Evolutionary conservation across 495 filamentous ascomycete species (phyloP).

Genomic region (Neurospora hispaniola): DNA sequence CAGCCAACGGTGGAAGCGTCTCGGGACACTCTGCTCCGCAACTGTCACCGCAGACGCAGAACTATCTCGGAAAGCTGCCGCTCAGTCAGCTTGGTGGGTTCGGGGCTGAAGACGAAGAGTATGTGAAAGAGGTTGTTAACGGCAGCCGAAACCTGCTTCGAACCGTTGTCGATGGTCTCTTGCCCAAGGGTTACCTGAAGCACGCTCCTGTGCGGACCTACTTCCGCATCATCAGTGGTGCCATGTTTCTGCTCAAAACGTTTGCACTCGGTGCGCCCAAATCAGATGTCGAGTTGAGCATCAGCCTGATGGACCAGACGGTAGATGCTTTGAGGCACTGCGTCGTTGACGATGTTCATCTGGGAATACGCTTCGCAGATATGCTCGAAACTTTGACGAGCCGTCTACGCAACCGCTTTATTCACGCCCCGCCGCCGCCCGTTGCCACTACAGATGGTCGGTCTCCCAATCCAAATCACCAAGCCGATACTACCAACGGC

Average conservation of each 20-base stretch:
- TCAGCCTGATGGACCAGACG: slow-evolving; percentile 69
- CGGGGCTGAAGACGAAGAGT: slow-evolving; percentile 55
- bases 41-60: slow-evolving; percentile 47
- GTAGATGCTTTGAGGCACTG: slow-evolving; percentile 71
- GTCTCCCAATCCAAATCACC: slow-evolving; percentile 22
- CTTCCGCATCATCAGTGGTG: slow-evolving; percentile 86
- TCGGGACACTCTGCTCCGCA: slow-evolving; percentile 32
- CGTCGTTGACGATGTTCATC: slow-evolving; percentile 91
- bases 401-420: slow-evolving; percentile 62
- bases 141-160: slow-evolving; percentile 73
- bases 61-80: slow-evolving; percentile 45
- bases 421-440: slow-evolving; percentile 41
- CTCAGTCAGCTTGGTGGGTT: slow-evolving; percentile 46
- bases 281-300: slow-evolving; percentile 72
- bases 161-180: slow-evolving; percentile 72
- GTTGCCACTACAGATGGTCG: slow-evolving; percentile 24
- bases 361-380: slow-evolving; percentile 91
- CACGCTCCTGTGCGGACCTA: slow-evolving; percentile 90
- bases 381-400: slow-evolving; percentile 72
- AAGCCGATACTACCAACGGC: slow-evolving; percentile 15
- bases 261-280: slow-evolving; percentile 89
- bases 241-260: slow-evolving; percentile 89
- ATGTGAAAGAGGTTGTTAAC: slow-evolving; percentile 80
- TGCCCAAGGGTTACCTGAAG: slow-evolving; percentile 73
- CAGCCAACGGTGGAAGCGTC: slow-evolving; percentile 23